phyloP scores from a whole-genome alignment of 179 eudicot genomes.

The Nepenthes alata region DNA sequence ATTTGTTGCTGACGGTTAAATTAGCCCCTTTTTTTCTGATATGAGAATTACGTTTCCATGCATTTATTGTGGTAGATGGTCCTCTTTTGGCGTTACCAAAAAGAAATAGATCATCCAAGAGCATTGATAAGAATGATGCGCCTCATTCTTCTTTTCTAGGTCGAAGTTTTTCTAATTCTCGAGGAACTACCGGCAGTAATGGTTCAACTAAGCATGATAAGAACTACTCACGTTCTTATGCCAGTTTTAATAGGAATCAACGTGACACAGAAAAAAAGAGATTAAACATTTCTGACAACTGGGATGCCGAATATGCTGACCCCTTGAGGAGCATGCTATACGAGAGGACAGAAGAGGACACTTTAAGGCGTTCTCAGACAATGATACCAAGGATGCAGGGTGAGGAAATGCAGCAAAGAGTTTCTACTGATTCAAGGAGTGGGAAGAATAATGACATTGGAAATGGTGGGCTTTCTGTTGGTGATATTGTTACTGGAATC shows the following conservation, averaged over 20 bases:
- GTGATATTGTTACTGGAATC: constrained; percentile 12
- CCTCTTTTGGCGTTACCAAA: constrained; percentile 19
- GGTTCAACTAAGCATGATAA: constrained; percentile 29
- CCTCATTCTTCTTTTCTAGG: constrained; percentile 40
- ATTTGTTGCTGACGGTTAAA: background rate
- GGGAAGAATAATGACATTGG: constrained; percentile 24
- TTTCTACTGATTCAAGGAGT: constrained; percentile 21
- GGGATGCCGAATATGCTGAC: constrained; percentile 39
- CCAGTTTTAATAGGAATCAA: constrained; percentile 41
- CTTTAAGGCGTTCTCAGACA: constrained; percentile 56
- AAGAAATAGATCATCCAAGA: constrained; percentile 31
- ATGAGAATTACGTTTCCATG: background rate
- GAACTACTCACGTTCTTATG: constrained; percentile 30
- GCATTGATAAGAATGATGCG: constrained; percentile 20
- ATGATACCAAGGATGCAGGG: constrained; percentile 35
- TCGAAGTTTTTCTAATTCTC: constrained; percentile 33
- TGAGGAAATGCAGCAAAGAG: constrained; percentile 32
- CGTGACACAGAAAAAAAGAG: constrained; percentile 55
- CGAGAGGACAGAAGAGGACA: constrained; percentile 37
- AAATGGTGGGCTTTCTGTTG: constrained; percentile 19
- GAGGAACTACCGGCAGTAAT: constrained; percentile 46
- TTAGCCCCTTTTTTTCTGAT: background rate
- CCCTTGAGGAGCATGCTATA: constrained; percentile 25
- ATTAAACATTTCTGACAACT: constrained; percentile 23
- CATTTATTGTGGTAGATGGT: constrained; percentile 16